phyloP scores from a whole-genome alignment of 1,139 yeast species.

The Scheffersomyces quercinus region DNA sequence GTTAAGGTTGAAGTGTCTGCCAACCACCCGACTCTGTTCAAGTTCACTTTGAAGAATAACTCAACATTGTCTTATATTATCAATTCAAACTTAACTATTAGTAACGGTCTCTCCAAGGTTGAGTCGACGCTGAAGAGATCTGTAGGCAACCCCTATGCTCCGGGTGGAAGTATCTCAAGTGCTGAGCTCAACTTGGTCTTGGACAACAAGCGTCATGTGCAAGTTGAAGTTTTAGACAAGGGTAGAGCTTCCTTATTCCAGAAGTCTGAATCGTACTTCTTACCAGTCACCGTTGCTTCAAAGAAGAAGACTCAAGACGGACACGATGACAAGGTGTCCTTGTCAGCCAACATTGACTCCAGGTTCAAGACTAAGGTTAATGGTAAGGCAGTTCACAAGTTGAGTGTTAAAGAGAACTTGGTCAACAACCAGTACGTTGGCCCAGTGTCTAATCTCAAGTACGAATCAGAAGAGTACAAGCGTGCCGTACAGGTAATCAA shows the following conservation, averaged over 20 bases:
- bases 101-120: neutral
- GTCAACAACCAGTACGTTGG: neutral
- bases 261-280: neutral
- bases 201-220: neutral
- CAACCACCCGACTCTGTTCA: constrained; percentile 1
- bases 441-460: constrained; percentile 3
- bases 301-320: neutral
- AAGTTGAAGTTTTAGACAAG: neutral
- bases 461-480: constrained; percentile 1
- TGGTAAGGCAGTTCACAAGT: neutral
- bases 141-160: neutral
- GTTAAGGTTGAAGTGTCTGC: neutral
- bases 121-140: neutral
- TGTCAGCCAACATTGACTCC: neutral
- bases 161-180: neutral
- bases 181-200: neutral
- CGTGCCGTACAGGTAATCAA: constrained; percentile 2
- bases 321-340: neutral
- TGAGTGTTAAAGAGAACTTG: constrained; percentile 2
- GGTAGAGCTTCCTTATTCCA: too few species aligned
- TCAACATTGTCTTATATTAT: constrained; percentile 5
- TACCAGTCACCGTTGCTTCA: neutral
- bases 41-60: constrained; percentile 4
- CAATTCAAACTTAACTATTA: constrained; percentile 1
- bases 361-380: neutral